Evolutionary conservation across 2,329 filamentous ascomycete genomes (phyloP).

Genomic region (Pestalotiopsis sp.): DNA sequence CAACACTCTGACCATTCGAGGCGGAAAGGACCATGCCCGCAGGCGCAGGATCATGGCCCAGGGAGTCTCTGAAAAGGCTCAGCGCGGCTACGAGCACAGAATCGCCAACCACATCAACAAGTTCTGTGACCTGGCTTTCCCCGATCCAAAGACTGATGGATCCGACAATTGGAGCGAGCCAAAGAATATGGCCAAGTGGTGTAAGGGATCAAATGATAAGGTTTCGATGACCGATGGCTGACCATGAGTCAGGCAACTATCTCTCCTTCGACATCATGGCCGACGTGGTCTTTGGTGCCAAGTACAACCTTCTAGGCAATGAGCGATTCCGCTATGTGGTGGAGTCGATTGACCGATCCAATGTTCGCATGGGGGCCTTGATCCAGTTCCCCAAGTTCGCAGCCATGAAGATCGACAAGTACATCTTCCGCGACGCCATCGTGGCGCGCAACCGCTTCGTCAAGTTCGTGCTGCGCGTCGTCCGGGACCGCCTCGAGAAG

Average conservation of each 20-base stretch:
- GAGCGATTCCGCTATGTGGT: slow-evolving; percentile 14
- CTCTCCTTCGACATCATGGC: slow-evolving; percentile 18
- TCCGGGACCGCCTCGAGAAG: slow-evolving; percentile 11
- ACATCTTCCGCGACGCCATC: slow-evolving; percentile 14
- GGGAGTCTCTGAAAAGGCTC: slow-evolving; percentile 12
- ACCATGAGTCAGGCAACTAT: slow-evolving; percentile 12
- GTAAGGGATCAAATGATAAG: background rate
- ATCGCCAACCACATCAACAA: slow-evolving; percentile 15
- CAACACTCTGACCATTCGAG: slow-evolving; percentile 14
- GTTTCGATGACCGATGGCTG: background rate
- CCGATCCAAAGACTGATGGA: background rate
- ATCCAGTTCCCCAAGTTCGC: slow-evolving; percentile 12
- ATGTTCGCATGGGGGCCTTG: slow-evolving; percentile 16
- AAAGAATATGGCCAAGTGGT: slow-evolving; percentile 16
- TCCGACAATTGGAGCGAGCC: slow-evolving; percentile 4
- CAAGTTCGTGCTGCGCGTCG: slow-evolving; percentile 14
- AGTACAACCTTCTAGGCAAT: slow-evolving; percentile 13
- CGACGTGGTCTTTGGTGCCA: slow-evolving; percentile 13
- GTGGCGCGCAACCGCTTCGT: slow-evolving; percentile 12
- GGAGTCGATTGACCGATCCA: slow-evolving; percentile 15
- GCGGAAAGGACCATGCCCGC: slow-evolving; percentile 13
- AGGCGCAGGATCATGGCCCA: slow-evolving; percentile 15
- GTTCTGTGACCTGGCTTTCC: slow-evolving; percentile 11
- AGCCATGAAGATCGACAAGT: slow-evolving; percentile 10
- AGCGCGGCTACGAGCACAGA: slow-evolving; percentile 9